Conservation (phyloP, 306 rosid species). For the Dalbergia cochinchinensis region DNA sequence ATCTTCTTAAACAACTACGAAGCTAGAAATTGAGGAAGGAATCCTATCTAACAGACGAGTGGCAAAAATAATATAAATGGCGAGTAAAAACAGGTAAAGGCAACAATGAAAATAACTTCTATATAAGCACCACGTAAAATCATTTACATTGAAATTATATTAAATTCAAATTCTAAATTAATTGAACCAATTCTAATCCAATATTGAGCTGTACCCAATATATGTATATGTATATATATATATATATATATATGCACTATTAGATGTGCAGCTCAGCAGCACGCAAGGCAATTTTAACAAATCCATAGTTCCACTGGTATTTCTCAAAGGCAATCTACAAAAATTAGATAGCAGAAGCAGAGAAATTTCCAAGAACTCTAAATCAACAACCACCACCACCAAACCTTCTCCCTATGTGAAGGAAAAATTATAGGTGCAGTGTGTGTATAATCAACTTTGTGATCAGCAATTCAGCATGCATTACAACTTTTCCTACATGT, state of each 20-base stretch:
- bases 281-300: not conserved
- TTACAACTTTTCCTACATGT: conserved; percentile 90
- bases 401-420: not conserved
- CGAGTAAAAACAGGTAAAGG: no score
- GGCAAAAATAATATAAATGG: no score
- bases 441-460: not conserved
- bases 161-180: not conserved
- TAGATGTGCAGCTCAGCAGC: conserved; percentile 1
- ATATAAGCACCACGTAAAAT: no score
- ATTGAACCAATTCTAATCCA: not conserved
- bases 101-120: no score
- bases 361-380: not conserved
- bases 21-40: no score
- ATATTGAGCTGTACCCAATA: no score
- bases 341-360: not conserved
- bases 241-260: no score
- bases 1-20: no score
- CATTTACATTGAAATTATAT: not conserved
- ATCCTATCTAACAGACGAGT: no score
- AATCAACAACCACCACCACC: not conserved
- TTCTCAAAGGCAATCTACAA: not conserved
- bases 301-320: conserved; percentile 1
- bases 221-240: no score
- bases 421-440: not conserved
- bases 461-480: conserved; percentile 78